Evolutionary conservation across 768 basidiomycete genomes (phyloP), one percentile per base, ranked within the genome.

Genomic region (Lactarius hengduanensis): DNA sequence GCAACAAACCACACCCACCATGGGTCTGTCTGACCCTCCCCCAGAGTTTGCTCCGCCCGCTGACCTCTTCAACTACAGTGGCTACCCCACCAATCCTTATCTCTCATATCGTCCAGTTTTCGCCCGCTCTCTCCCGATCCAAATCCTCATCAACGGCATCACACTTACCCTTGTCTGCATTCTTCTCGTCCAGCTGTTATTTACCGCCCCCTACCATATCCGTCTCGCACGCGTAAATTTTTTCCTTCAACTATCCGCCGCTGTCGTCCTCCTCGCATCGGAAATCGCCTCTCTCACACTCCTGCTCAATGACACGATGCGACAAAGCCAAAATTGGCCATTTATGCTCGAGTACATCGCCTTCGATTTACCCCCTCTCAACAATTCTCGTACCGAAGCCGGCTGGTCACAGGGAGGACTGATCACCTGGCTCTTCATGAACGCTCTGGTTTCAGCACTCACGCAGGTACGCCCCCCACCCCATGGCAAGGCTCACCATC

Each of bases 161-260:
- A 86, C 93, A 6, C 79, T 96, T 68, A 92, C 96, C 11, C 85
- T 98, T 67, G 84, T 91, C 55, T 80, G 83, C 55, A 89, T 96
- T 22, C 87, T 99, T 53, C 82, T 97, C 71, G 86, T 97, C 64
- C 95, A 98, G 71, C 87, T 99, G 70, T 76, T 94, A 66, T 97
- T 99, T 79, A 98, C 97, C 5, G 91, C 90, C 0, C 94, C 96
- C 74, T 98, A 96, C 70, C 97, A 99, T 76, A 92, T 91, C 84
- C 93, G 94, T 0, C 87, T 99, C 47, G 94, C 95, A 0, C 90
- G 89, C 7, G 84, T 92, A 72, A 99, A 99, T 79, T 99, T 92
- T 77, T 81, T 87, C 61, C 86, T 98, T 40, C 97, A 98, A 75
- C 74, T 98, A 15, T 86, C 88, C 2, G 93, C 92, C 9, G 93